Conservation (phyloP, 106 monocot genomes). For the Dioscorea zingiberensis region DNA sequence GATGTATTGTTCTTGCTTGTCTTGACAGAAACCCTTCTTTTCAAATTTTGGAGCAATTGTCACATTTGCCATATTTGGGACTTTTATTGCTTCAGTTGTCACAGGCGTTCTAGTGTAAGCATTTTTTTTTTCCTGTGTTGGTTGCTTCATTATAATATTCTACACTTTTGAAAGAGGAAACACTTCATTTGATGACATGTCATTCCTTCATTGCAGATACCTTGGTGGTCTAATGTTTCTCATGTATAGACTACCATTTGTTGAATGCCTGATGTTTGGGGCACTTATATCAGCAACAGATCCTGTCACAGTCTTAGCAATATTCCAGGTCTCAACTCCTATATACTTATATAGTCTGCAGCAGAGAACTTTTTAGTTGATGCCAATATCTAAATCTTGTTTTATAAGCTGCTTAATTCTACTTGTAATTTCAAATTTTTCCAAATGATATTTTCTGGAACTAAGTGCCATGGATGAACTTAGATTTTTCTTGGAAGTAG, state of each 20-base stretch:
- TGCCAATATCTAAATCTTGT: too few species aligned
- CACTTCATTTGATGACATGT: neutral
- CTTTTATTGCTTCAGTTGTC: conserved; percentile 85
- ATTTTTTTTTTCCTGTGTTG: neutral
- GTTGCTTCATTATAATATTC: neutral
- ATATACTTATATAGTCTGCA: too few species aligned
- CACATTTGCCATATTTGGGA: conserved; percentile 92
- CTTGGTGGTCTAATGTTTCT: conserved; percentile 83
- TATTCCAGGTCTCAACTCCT: conserved; percentile 68
- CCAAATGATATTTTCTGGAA: too few species aligned
- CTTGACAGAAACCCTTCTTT: conserved; percentile 93
- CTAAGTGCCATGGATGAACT: too few species aligned
- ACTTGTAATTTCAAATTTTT: too few species aligned
- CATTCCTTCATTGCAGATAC: conserved; percentile 53
- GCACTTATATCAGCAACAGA: conserved; percentile 97
- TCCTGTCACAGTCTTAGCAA: conserved; percentile 95
- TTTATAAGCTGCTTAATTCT: too few species aligned
- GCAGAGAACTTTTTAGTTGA: too few species aligned
- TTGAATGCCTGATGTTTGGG: conserved; percentile 99
- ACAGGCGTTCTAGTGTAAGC: conserved; percentile 93
- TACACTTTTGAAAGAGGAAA: neutral
- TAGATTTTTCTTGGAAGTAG: too few species aligned
- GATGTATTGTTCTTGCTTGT: neutral
- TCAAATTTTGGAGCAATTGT: conserved; percentile 98
- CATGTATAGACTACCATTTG: conserved; percentile 86